These are phyloP conservation scores for Excoecaria agallocha DNA, from an alignment of 345 rosid species.

Conservation along the genomic window DNA sequence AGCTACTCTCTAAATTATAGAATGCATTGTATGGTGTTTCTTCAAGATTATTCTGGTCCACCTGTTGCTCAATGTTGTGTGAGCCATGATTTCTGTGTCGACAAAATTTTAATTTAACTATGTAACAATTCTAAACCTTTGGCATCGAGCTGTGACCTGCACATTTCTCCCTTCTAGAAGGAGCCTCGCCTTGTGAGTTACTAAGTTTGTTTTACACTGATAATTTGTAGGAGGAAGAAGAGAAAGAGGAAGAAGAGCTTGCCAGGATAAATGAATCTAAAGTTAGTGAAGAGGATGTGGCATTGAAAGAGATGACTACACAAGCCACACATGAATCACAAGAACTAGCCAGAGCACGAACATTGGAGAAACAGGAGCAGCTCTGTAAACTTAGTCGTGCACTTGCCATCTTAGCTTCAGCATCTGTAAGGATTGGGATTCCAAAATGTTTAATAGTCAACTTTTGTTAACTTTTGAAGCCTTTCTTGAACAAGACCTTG, in stretches of 20 bases:
- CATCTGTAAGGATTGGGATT: conserved; percentile 60
- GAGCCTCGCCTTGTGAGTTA: conserved; percentile 7
- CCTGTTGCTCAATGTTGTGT: neutral
- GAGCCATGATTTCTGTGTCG: neutral
- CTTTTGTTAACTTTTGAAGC: conserved; percentile 11
- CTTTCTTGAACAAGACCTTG: neutral
- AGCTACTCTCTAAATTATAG: neutral
- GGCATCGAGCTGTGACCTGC: neutral
- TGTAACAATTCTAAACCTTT: neutral
- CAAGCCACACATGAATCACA: conserved; percentile 70
- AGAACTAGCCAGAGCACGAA: conserved; percentile 65
- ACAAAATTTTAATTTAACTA: neutral
- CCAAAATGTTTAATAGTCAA: conserved; percentile 1
- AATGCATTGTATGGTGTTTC: conserved; percentile 2
- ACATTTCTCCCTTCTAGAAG: neutral
- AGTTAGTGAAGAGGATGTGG: conserved; percentile 60
- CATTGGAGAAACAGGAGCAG: conserved; percentile 67
- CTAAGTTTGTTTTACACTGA: conserved; percentile 12
- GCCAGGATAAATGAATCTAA: conserved; percentile 56
- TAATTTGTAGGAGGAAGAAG: conserved; percentile 73
- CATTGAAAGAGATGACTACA: conserved; percentile 68
- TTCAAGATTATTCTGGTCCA: neutral
- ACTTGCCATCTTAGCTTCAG: conserved; percentile 85
- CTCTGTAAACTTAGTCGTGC: conserved; percentile 85
- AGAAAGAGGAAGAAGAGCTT: conserved; percentile 72